Percentiles rank a stretch among this genome's conserved stretches.
phyloP scores from a whole-genome alignment of 1,139 yeast species.

The Eremothecium coryli region DNA sequence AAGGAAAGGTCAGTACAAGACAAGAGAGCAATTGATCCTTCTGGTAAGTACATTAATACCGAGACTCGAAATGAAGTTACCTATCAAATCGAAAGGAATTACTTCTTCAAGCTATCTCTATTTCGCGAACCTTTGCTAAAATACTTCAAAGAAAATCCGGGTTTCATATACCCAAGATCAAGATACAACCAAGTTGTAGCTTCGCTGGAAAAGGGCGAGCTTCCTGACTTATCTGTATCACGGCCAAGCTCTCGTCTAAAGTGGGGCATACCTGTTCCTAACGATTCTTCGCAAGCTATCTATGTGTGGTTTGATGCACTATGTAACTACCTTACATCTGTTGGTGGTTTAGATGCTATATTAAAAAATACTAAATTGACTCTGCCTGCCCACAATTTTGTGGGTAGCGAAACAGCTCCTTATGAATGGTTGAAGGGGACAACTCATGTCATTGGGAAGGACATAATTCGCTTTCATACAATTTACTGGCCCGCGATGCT shows the following conservation, averaged over 20 bases:
- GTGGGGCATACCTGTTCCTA: slow-evolving; percentile 92
- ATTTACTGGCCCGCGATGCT: slow-evolving; percentile 92
- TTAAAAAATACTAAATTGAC: slow-evolving; percentile 18
- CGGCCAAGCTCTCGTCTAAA: slow-evolving; percentile 66
- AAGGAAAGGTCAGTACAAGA: slow-evolving; percentile 22
- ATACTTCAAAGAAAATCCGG: slow-evolving; percentile 33
- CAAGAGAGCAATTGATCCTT: not conserved
- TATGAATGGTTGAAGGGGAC: slow-evolving; percentile 32
- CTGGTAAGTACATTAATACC: slow-evolving; percentile 39
- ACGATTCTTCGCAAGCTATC: slow-evolving; percentile 64
- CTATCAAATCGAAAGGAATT: slow-evolving; percentile 72
- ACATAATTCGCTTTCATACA: slow-evolving; percentile 79
- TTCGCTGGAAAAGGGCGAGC: slow-evolving; percentile 43
- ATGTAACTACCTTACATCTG: slow-evolving; percentile 69
- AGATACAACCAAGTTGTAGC: slow-evolving; percentile 48
- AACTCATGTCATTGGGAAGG: slow-evolving; percentile 84
- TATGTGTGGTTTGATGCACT: slow-evolving; percentile 98
- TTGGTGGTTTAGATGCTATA: slow-evolving; percentile 45
- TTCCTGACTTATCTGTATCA: slow-evolving; percentile 72
- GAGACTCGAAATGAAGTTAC: slow-evolving; percentile 73
- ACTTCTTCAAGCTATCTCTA: slow-evolving; percentile 65
- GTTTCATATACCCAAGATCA: slow-evolving; percentile 55
- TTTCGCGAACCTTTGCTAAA: slow-evolving; percentile 48
- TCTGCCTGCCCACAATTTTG: slow-evolving; percentile 5
- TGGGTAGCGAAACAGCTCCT: slow-evolving; percentile 34